These are phyloP conservation scores for Xylaria sp. DNA, from an alignment of 2,329 filamentous ascomycete species.

Conservation along the genomic window DNA sequence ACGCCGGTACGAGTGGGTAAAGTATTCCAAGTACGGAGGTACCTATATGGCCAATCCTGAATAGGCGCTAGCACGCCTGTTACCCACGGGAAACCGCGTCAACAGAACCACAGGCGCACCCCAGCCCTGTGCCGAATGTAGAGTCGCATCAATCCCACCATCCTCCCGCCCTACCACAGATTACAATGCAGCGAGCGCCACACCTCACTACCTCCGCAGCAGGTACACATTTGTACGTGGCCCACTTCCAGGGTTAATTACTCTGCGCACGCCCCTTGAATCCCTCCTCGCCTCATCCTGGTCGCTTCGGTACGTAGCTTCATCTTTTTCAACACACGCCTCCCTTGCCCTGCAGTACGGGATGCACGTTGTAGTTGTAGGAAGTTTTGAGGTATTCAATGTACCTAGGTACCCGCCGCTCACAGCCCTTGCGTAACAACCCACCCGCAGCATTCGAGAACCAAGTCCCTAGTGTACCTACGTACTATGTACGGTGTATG, in stretches of 20 bases:
- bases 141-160: conserved; percentile 25
- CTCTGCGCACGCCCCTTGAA: not conserved
- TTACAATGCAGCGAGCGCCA: not conserved
- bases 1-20: not conserved
- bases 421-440: not conserved
- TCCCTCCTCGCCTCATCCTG: not conserved
- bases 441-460: not conserved
- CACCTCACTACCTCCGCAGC: not conserved
- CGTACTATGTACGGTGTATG: no score
- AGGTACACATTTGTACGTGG: not conserved
- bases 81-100: not conserved
- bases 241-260: not conserved
- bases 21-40: conserved; percentile 1
- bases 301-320: not conserved
- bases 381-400: no score
- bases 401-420: not conserved
- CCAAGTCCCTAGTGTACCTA: not conserved
- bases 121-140: conserved; percentile 25
- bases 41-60: not conserved
- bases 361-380: no score
- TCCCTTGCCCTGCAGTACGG: not conserved
- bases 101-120: not conserved
- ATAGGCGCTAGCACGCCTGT: no score
- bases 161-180: not conserved
- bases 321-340: not conserved